Base-by-base conservation (phyloP, 805 yeast species). In the Candida stauntonica region DNA sequence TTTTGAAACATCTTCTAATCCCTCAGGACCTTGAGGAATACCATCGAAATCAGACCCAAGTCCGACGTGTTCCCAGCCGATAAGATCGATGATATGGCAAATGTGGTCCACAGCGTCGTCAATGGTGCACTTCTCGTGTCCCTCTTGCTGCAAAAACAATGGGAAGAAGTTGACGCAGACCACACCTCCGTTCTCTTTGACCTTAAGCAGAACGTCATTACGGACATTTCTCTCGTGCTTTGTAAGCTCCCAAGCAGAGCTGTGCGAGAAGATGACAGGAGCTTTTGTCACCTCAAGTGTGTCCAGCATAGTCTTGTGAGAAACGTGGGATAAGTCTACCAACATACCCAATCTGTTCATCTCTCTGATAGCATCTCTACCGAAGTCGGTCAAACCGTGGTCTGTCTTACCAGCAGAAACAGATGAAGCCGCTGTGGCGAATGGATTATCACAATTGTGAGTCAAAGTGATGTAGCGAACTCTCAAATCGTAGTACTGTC, bases 361-460 rank as follows among this genome's bases (percentile, higher is more conserved):
- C 49, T 73, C 77, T 31, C 46, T 51, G 28, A 72, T 52, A 44
- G 73, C 67, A 14, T 60, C 59, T 5, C 34, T 50, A 12, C 77
- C 79, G 39, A 44, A 66, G 1, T 55, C 55, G 15, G 72, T 58
- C 35, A 73, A 51, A 0, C 78, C 79, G 9, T 49, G 46, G 46
- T 72, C 79, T 7, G 59, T 62, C 29, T 60, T 57, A 1, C 77
- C 77, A 15, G 63, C 75, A 14, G 70, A 47, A 5, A 67, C 63
- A 0, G 74, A 63, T 5, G 72, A 62, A 7, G 78, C 77, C 11
- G 79, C 75, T 12, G 77, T 72, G 3, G 79, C 78, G 55, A 72
- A 74, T 5, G 79, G 77, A 44, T 74, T 74, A 45, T 73, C 77
- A 55, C 79, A 72, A 48, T 73, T 73, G 42, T 73, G 79, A 0